phyloP scores from a whole-genome alignment of 108 stramenopile genomes.

The Cyclotella cryptica region DNA sequence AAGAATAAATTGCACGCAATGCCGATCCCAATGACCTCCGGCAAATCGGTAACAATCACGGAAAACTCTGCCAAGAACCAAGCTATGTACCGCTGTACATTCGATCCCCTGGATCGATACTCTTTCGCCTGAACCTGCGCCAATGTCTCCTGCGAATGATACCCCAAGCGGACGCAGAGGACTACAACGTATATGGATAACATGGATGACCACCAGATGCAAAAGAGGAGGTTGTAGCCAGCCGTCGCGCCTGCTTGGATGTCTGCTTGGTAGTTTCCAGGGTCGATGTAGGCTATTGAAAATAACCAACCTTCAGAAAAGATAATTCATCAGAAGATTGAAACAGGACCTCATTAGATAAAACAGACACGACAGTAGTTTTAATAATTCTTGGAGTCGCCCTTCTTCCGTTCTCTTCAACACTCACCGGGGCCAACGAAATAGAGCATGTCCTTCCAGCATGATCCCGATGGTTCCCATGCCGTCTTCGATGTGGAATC shows the following conservation, averaged over 20 bases:
- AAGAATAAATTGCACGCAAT: slow-evolving; percentile 71
- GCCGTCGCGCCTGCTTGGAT: slow-evolving; percentile 83
- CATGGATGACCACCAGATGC: background rate
- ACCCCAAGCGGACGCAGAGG: slow-evolving; percentile 80
- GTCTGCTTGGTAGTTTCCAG: slow-evolving; percentile 89
- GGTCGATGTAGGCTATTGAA: slow-evolving; percentile 87
- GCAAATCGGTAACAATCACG: slow-evolving; percentile 80
- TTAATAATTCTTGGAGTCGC: no score
- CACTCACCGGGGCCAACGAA: slow-evolving; percentile 55
- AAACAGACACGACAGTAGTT: no score
- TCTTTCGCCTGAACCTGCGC: slow-evolving; percentile 69
- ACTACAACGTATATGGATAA: slow-evolving; percentile 70
- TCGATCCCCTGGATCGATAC: slow-evolving; percentile 17
- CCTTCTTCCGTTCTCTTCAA: background rate
- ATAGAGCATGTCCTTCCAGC: slow-evolving; percentile 59
- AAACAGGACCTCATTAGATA: no score
- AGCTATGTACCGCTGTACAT: slow-evolving; percentile 53
- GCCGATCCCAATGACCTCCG: slow-evolving; percentile 80
- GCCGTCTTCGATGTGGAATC: background rate
- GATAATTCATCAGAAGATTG: no score
- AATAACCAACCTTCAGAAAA: slow-evolving; percentile 65
- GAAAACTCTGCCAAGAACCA: slow-evolving; percentile 66
- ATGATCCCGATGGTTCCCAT: slow-evolving; percentile 33
- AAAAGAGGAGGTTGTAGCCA: slow-evolving; percentile 77
- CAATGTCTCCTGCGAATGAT: slow-evolving; percentile 71